phyloP scores from a whole-genome alignment of 2,329 filamentous ascomycete species.

The Penicillium sp. region DNA sequence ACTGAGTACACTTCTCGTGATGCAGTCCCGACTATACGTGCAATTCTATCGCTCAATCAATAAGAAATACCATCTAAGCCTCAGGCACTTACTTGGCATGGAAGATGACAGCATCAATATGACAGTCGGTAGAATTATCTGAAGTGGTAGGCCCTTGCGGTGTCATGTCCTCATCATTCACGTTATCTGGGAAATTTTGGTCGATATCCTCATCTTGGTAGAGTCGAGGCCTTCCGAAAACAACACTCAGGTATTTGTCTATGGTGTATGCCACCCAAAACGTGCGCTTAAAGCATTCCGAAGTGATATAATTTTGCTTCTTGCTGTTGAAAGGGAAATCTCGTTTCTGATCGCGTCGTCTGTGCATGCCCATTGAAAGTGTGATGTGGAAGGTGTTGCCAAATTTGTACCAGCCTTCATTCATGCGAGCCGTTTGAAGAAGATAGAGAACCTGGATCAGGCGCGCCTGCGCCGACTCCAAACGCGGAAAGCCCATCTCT shows the following conservation, averaged over 20 bases:
- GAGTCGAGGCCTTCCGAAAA: conserved; percentile 58
- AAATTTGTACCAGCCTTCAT: conserved; percentile 52
- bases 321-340: conserved; percentile 14
- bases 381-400: conserved; percentile 46
- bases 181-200: conserved; percentile 51
- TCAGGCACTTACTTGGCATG: conserved; percentile 38
- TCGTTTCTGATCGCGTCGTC: conserved; percentile 15
- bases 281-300: conserved; percentile 52
- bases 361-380: conserved; percentile 28
- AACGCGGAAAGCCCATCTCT: conserved; percentile 43
- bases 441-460: conserved; percentile 50
- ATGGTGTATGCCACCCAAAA: conserved; percentile 63
- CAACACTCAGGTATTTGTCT: conserved; percentile 60
- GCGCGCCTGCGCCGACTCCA: conserved; percentile 47
- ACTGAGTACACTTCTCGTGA: conserved; percentile 29
- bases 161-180: conserved; percentile 58
- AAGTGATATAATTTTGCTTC: conserved; percentile 24
- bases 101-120: conserved; percentile 41
- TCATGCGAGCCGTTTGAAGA: conserved; percentile 49
- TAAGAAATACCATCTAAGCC: background rate
- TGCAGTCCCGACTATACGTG: conserved; percentile 26
- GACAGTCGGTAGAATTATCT: conserved; percentile 26
- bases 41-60: conserved; percentile 13
- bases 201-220: conserved; percentile 64
- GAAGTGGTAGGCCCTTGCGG: conserved; percentile 31